Evolutionary conservation across 2,329 filamentous ascomycete species (phyloP).

Genomic region (Rhinocladiella mackenziei): DNA sequence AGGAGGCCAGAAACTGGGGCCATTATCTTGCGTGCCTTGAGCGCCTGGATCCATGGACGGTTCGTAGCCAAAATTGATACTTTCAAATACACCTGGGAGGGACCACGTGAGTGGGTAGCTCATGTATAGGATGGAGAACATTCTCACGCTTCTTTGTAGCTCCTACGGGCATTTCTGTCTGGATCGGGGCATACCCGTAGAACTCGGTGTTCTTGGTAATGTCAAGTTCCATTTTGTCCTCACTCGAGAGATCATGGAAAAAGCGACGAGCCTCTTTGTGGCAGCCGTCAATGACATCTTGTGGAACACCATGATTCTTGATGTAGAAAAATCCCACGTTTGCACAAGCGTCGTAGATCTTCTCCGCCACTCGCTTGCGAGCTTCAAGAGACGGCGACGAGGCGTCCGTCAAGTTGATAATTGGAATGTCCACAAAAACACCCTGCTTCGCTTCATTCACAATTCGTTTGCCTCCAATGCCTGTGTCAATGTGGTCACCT

Average conservation of each 20-base stretch:
- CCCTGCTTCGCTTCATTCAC: too few relatives aligned
- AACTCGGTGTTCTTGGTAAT: slow-evolving; percentile 27
- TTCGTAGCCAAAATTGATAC: too few relatives aligned
- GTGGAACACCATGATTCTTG: slow-evolving; percentile 26
- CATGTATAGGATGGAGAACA: background rate
- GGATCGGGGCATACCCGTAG: slow-evolving; percentile 11
- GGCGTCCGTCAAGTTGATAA: slow-evolving; percentile 44
- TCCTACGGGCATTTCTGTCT: too few relatives aligned
- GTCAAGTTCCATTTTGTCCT: slow-evolving; percentile 48
- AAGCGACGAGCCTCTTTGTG: slow-evolving; percentile 31
- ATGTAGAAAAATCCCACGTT: slow-evolving; percentile 28
- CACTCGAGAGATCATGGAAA: slow-evolving; percentile 41
- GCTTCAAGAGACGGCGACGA: slow-evolving; percentile 35
- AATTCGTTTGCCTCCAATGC: too few relatives aligned
- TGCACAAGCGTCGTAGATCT: slow-evolving; percentile 34
- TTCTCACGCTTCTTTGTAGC: too few relatives aligned
- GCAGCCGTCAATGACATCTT: slow-evolving; percentile 17
- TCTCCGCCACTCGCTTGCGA: slow-evolving; percentile 37
- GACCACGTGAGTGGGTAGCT: background rate
- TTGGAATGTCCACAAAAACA: slow-evolving; percentile 35
- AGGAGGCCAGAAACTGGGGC: too few relatives aligned
- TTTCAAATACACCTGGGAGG: too few relatives aligned
- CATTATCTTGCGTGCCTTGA: too few relatives aligned
- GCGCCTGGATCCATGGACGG: too few relatives aligned
- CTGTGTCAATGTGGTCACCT: too few relatives aligned